These are phyloP conservation scores for Monosporascus sp. DNA, from an alignment of 2,329 filamentous ascomycete species.

Conservation along the genomic window DNA sequence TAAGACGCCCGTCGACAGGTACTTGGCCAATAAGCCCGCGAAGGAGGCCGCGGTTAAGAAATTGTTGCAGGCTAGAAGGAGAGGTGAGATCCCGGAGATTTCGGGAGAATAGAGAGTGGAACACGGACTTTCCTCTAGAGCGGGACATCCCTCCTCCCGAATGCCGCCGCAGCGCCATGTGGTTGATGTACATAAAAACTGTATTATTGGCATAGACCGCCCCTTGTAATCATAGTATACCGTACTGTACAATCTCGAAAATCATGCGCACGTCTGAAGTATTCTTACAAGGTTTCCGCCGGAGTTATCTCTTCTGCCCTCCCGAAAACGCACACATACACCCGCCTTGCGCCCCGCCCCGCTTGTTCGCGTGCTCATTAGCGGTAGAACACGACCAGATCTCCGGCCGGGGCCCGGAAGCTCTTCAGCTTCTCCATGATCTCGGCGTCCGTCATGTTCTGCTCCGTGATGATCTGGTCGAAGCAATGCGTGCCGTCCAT, in stretches of 20 bases:
- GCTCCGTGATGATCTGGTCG: conserved; percentile 77
- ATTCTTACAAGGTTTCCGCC: too few relatives aligned
- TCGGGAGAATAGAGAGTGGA: too few relatives aligned
- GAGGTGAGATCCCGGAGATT: too few relatives aligned
- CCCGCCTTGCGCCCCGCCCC: too few relatives aligned
- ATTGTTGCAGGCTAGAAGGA: background rate
- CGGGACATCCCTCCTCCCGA: background rate
- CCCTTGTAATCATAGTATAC: background rate
- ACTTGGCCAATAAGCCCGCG: background rate
- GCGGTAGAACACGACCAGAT: conserved; percentile 50
- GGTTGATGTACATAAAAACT: background rate
- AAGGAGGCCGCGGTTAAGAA: background rate
- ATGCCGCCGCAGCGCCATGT: too few relatives aligned
- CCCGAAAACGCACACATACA: background rate
- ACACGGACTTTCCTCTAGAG: too few relatives aligned
- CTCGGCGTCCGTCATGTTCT: conserved; percentile 64
- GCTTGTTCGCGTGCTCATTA: conserved; percentile 19
- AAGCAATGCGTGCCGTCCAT: conserved; percentile 72
- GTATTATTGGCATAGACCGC: background rate
- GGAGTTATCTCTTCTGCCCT: background rate
- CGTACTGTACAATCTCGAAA: background rate
- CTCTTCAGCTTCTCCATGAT: conserved; percentile 64
- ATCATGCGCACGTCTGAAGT: conserved; percentile 11
- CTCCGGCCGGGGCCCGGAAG: conserved; percentile 46
- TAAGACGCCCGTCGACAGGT: background rate